Conservation (phyloP, 2,329 filamentous ascomycete species). For the Calonectria montana region DNA sequence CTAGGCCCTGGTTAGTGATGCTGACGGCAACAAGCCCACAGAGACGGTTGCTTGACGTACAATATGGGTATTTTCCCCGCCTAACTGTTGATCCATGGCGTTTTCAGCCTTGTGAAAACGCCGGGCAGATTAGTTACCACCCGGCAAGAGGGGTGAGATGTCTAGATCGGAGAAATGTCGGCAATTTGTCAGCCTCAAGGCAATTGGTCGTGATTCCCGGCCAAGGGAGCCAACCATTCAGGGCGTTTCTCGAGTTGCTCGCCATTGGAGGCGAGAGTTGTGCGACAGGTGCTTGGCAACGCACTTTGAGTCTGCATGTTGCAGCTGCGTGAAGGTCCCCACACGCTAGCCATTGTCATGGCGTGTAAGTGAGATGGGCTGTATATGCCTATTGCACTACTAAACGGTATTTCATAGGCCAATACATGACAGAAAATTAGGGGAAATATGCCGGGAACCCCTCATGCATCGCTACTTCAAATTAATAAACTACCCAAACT, state of each 20-base stretch:
- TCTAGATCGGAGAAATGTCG: conserved; percentile 8
- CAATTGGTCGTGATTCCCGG: background rate
- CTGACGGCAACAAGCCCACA: background rate
- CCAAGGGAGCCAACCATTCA: background rate
- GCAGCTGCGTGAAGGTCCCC: background rate
- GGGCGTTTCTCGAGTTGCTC: background rate
- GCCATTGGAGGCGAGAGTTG: background rate
- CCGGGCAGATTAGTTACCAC: background rate
- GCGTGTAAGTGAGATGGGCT: too few species aligned
- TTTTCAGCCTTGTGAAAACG: background rate
- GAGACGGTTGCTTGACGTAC: background rate
- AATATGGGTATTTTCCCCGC: background rate
- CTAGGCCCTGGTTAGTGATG: background rate
- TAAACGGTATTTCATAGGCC: too few species aligned
- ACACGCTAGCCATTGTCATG: background rate
- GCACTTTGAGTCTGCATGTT: background rate
- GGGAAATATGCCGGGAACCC: too few species aligned
- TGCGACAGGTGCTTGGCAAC: background rate
- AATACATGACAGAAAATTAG: too few species aligned
- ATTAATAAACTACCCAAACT: too few species aligned
- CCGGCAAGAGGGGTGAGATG: conserved; percentile 5
- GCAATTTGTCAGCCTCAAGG: conserved; percentile 3
- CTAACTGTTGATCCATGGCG: background rate
- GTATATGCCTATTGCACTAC: too few species aligned
- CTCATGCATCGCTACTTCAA: too few species aligned